These are phyloP conservation scores for Zangia roseola DNA, from an alignment of 768 basidiomycete species.

Conservation along the genomic window DNA sequence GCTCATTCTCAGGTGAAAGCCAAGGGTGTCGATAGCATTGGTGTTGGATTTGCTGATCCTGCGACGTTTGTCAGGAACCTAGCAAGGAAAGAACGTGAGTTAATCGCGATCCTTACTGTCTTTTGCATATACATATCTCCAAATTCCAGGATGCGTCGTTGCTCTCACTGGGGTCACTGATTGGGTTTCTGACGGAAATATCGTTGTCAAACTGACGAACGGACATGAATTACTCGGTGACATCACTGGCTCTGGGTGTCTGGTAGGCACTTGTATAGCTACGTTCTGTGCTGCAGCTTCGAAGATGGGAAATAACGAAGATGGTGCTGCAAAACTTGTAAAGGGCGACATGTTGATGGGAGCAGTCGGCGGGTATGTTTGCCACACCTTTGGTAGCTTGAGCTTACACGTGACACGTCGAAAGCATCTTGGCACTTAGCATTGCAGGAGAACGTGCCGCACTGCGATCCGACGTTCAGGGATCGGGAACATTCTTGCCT, in stretches of 20 bases:
- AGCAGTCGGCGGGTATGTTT: slow-evolving; percentile 70
- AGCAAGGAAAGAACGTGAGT: slow-evolving; percentile 73
- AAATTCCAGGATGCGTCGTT: slow-evolving; percentile 64
- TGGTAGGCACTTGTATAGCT: slow-evolving; percentile 74
- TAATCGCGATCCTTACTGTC: background rate
- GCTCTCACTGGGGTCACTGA: slow-evolving; percentile 80
- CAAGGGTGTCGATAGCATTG: slow-evolving; percentile 85
- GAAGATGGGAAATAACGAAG: slow-evolving; percentile 30
- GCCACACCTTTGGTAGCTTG: background rate
- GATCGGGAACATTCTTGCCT: slow-evolving; percentile 63
- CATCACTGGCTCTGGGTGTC: slow-evolving; percentile 91
- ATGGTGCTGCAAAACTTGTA: slow-evolving; percentile 47
- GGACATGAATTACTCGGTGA: slow-evolving; percentile 70
- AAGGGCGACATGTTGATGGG: slow-evolving; percentile 76
- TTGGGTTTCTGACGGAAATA: slow-evolving; percentile 79
- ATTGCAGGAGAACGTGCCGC: slow-evolving; percentile 63
- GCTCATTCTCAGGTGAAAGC: slow-evolving; percentile 51
- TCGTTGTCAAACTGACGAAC: slow-evolving; percentile 68
- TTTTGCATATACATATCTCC: background rate
- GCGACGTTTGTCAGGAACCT: slow-evolving; percentile 63
- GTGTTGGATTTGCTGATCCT: slow-evolving; percentile 75
- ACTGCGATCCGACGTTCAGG: slow-evolving; percentile 48
- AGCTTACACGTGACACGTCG: slow-evolving; percentile 13
- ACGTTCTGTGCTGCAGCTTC: slow-evolving; percentile 75
- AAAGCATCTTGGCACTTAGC: slow-evolving; percentile 54